Percentiles rank a stretch among this genome's conserved stretches.
phyloP scores from a whole-genome alignment of 1,284 basidiomycete genomes.

The Schizopora paradoxa region DNA sequence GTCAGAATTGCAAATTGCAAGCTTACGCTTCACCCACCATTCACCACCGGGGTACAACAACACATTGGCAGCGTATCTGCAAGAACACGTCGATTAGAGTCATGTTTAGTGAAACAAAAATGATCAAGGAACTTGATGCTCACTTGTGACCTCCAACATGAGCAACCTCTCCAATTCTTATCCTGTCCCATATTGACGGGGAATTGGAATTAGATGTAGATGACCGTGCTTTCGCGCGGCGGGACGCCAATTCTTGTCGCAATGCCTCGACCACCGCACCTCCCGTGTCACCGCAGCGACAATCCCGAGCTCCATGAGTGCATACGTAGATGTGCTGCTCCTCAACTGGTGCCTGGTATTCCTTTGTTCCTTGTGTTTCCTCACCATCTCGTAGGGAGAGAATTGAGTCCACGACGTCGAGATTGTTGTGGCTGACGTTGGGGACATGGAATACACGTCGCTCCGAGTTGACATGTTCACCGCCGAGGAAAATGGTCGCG shows the following conservation, averaged over 20 bases:
- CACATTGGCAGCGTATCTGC: conserved; percentile 74
- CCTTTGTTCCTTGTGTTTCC: conserved; percentile 18
- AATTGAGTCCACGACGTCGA: neutral
- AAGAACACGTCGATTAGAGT: neutral
- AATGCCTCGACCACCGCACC: conserved; percentile 39
- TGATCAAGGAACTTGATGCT: conserved; percentile 21
- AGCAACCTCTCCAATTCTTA: conserved; percentile 56
- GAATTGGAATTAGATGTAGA: conserved; percentile 23
- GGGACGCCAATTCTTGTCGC: conserved; percentile 25
- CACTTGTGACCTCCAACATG: conserved; percentile 86
- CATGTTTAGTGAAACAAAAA: neutral
- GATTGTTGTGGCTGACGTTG: neutral
- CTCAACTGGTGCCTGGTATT: conserved; percentile 16
- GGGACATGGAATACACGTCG: neutral
- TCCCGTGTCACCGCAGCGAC: conserved; percentile 69
- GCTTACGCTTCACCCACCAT: conserved; percentile 46
- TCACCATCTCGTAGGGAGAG: conserved; percentile 14
- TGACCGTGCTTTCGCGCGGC: conserved; percentile 28
- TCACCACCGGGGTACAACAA: conserved; percentile 73
- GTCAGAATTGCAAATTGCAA: neutral
- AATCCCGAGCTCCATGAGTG: conserved; percentile 67
- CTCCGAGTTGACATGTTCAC: neutral
- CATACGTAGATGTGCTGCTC: conserved; percentile 63
- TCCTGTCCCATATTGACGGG: conserved; percentile 28
- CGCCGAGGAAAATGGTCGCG: neutral